phyloP scores from a whole-genome alignment of 305 asterid genomes.

The Fraxinus platypoda region DNA sequence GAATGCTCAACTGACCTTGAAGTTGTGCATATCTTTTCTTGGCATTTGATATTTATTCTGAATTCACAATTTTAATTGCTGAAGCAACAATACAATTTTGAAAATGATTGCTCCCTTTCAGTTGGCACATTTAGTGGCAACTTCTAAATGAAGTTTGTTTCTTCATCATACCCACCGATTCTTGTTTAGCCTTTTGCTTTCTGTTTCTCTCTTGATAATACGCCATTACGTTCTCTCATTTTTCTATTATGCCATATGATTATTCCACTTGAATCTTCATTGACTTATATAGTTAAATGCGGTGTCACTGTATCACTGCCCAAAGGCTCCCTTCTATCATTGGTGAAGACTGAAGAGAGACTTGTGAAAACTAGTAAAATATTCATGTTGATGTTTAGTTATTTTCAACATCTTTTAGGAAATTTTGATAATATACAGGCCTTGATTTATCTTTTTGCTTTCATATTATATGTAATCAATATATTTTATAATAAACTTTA shows the following conservation, averaged over 20 bases:
- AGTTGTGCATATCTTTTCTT: not conserved
- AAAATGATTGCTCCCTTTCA: not conserved
- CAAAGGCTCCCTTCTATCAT: not conserved
- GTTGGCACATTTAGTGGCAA: not conserved
- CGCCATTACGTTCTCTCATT: not conserved
- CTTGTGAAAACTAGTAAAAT: not conserved
- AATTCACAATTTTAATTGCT: not conserved
- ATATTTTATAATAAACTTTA: not conserved
- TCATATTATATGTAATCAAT: not conserved
- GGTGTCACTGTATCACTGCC: not conserved
- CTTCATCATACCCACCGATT: not conserved
- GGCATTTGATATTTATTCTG: not conserved
- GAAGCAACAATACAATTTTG: not conserved
- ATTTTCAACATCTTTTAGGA: not conserved
- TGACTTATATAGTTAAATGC: not conserved
- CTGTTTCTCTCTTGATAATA: not conserved
- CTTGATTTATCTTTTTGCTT: not conserved
- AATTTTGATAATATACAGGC: not conserved
- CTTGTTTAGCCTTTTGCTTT: not conserved
- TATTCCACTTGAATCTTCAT: slow-evolving; percentile 1
- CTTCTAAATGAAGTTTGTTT: not conserved
- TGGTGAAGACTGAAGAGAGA: not conserved
- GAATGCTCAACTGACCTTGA: not conserved
- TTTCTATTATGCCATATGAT: not conserved
- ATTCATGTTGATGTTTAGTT: not conserved